These are phyloP conservation scores for Lantana camara DNA, from an alignment of 257 asterid species.

Conservation along the genomic window DNA sequence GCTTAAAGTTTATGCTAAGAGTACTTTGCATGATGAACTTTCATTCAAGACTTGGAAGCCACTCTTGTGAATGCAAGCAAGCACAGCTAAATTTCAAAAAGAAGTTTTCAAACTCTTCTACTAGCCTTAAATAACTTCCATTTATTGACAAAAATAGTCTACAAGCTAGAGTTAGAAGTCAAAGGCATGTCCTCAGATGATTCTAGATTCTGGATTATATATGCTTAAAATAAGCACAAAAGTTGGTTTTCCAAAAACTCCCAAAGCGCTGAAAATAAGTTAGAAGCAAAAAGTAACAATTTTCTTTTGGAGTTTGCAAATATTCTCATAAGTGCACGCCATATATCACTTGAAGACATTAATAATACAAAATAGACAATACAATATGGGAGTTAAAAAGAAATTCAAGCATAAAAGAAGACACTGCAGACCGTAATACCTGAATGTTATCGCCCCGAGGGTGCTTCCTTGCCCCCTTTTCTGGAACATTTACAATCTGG, in stretches of 20 bases:
- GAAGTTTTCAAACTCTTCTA: no score
- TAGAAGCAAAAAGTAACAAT: no score
- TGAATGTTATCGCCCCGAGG: constrained; percentile 91
- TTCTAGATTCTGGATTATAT: no score
- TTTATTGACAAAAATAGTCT: no score
- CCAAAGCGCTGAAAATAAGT: no score
- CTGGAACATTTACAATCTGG: constrained; percentile 94
- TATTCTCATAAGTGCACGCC: constrained; percentile 13
- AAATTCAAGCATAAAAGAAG: constrained; percentile 23
- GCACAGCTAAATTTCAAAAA: background rate
- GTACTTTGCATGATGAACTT: background rate
- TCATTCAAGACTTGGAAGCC: background rate
- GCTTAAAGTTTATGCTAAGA: constrained; percentile 16
- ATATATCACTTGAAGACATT: constrained; percentile 11
- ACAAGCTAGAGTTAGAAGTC: no score
- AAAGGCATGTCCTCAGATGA: no score
- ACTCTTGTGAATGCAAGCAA: constrained; percentile 17
- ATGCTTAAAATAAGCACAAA: no score
- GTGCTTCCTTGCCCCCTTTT: constrained; percentile 92
- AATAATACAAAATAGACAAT: constrained; percentile 15
- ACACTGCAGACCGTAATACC: constrained; percentile 44
- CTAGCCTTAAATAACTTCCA: no score
- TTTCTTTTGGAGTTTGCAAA: no score
- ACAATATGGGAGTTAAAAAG: constrained; percentile 8
- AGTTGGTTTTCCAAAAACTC: no score